Evolutionary conservation across 208 protist genomes (phyloP).

Genomic region (Trypanosoma melophagium): DNA sequence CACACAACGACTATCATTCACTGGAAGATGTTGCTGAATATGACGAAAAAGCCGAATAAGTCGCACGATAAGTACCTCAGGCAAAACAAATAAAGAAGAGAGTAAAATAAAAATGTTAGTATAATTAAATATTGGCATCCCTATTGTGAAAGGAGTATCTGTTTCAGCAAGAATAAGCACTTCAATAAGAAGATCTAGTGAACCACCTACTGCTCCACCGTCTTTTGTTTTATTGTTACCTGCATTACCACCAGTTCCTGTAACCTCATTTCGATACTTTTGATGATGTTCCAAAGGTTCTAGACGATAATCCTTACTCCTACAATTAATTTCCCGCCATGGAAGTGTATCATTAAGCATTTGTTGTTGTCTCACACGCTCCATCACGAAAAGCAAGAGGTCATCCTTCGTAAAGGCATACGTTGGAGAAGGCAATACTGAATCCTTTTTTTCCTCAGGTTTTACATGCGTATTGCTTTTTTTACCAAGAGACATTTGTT

Average conservation of each 20-base stretch:
- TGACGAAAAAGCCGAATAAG: conserved; percentile 67
- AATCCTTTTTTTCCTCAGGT: background rate
- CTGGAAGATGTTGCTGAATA: conserved; percentile 28
- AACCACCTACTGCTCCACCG: conserved; percentile 45
- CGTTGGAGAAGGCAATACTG: conserved; percentile 5
- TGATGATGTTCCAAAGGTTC: conserved; percentile 34
- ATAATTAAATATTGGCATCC: conserved; percentile 55
- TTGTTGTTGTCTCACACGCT: conserved; percentile 40
- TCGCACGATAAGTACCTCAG: conserved; percentile 55
- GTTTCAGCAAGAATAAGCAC: conserved; percentile 55
- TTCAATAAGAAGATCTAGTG: conserved; percentile 58
- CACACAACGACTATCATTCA: conserved; percentile 31
- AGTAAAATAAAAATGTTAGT: conserved; percentile 68
- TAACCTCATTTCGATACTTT: background rate
- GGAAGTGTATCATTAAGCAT: conserved; percentile 65
- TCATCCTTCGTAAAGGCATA: conserved; percentile 19
- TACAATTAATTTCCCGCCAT: conserved; percentile 57
- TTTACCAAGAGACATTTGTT: background rate
- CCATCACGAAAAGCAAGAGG: conserved; percentile 30
- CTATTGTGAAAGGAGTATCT: conserved; percentile 50
- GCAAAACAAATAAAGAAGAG: conserved; percentile 56
- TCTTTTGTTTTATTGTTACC: background rate
- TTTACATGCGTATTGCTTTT: background rate
- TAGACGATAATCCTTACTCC: conserved; percentile 35
- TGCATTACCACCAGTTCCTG: background rate